phyloP scores from a whole-genome alignment of 1,284 basidiomycete genomes.

The Ganoderma sinense region DNA sequence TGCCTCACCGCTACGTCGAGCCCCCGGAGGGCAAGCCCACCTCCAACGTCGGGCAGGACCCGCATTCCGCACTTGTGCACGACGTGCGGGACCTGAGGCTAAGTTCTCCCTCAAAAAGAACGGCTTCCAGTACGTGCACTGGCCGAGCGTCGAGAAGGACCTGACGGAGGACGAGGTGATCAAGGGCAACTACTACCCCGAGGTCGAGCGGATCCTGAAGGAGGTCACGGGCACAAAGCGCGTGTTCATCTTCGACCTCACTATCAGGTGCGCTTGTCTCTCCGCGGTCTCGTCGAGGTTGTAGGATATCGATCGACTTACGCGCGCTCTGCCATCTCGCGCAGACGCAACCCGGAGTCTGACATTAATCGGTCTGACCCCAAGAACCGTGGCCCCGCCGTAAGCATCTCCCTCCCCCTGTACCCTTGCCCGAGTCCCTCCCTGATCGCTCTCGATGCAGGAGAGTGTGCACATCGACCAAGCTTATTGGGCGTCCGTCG shows the following conservation, averaged over 20 bases:
- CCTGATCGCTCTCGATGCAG: constrained; percentile 19
- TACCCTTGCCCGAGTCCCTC: not conserved
- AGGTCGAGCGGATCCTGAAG: constrained; percentile 53
- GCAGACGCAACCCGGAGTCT: constrained; percentile 30
- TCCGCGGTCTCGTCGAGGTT: not conserved
- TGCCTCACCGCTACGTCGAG: constrained; percentile 39
- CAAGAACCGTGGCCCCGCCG: constrained; percentile 42
- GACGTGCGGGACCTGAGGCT: constrained; percentile 44
- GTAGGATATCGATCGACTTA: too few relatives aligned
- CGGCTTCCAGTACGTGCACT: constrained; percentile 53
- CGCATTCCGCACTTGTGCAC: constrained; percentile 36
- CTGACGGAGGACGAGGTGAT: constrained; percentile 51
- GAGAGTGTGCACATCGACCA: constrained; percentile 64
- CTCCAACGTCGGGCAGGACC: constrained; percentile 37
- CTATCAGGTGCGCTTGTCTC: constrained; percentile 44
- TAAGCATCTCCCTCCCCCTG: constrained; percentile 31
- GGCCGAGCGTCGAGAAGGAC: too few relatives aligned
- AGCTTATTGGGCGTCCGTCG: constrained; percentile 54
- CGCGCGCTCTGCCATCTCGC: not conserved
- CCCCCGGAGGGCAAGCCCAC: constrained; percentile 32
- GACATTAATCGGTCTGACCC: constrained; percentile 15
- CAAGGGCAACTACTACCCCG: constrained; percentile 46
- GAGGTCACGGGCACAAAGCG: constrained; percentile 48
- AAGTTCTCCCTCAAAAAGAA: constrained; percentile 47
- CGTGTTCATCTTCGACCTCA: constrained; percentile 55